Evolutionary conservation across 2,329 filamentous ascomycete species (phyloP), one percentile per base, ranked within the genome.

Genomic region (Grosmannia huntii): DNA sequence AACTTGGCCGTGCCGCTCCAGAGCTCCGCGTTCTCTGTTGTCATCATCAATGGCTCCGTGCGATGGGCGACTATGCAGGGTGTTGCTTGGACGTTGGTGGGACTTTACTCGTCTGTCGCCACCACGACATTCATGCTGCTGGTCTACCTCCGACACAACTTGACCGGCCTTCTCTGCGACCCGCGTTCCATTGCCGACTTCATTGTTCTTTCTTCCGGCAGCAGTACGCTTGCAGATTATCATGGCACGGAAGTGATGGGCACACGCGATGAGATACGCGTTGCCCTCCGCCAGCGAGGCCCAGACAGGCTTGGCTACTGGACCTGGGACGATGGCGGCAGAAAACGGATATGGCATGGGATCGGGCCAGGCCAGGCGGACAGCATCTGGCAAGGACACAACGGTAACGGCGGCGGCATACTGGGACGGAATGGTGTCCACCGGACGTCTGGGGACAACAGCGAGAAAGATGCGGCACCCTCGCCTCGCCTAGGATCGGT

Each of bases 121-220:
- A 64, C 81, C 7, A 82, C 85, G 1, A 66, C 83, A 2, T 57
- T 81, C 12, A 70, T 82, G 1, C 68, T 91, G 11, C 72, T 85
- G 62, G 62, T 82, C n/a, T 86, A 82, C 62, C 89, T 91, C 72
- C 73, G 79, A 57, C 71, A 76, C 25, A 76, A 80, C 33, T 78
- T 77, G 64, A 95, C 90, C 0, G 90, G 90, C 0, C 74, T 96
- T 61, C 80, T 86, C 66, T 96, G 91, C 91, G 90, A 96, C 67
- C 81, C 90, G 2, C 79, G 86, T 52, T 92, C 85, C 27, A 74
- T 96, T 9, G 91, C 88, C 3, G 90, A 96, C 67, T 74, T 95
- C 44, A 79, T 94, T 50, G 82, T 86, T 1, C 76, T 96, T 12
- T 77, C 95, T 28, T 85, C 89, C 62, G 82, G 87, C 60, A 91